A percentile compares a stretch with the other conserved stretches of the same genome.
These are phyloP conservation scores for Corynascus novoguineensis DNA, from an alignment of 495 filamentous ascomycete species.

Conservation along the genomic window DNA sequence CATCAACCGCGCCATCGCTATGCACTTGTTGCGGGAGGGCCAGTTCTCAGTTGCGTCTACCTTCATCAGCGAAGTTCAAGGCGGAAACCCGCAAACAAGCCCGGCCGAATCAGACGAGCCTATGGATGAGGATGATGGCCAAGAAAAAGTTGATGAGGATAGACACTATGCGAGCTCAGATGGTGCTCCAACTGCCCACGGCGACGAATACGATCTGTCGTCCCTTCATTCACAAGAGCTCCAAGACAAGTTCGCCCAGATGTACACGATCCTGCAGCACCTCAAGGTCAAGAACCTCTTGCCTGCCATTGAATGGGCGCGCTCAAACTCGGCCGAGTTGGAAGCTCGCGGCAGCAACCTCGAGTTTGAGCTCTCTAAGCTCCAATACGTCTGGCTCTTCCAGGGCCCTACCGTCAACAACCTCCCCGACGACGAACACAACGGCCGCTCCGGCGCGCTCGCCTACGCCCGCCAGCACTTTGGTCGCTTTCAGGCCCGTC, in stretches of 20 bases:
- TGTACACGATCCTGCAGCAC: slow-evolving; percentile 84
- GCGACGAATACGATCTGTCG: slow-evolving; percentile 41
- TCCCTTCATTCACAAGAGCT: slow-evolving; percentile 60
- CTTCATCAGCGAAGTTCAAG: slow-evolving; percentile 62
- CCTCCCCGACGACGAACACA: slow-evolving; percentile 38
- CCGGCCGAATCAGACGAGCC: slow-evolving; percentile 15
- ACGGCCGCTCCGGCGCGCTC: slow-evolving; percentile 51
- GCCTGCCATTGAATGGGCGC: slow-evolving; percentile 84
- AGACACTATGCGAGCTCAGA: slow-evolving; percentile 9
- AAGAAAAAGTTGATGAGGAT: slow-evolving; percentile 27
- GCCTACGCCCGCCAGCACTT: slow-evolving; percentile 67
- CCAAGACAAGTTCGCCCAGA: slow-evolving; percentile 73
- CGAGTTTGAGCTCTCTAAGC: slow-evolving; percentile 84
- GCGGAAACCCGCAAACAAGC: slow-evolving; percentile 16
- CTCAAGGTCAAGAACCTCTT: slow-evolving; percentile 66
- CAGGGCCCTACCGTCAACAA: slow-evolving; percentile 42
- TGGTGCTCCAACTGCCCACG: slow-evolving; percentile 6
- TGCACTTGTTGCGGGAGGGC: slow-evolving; percentile 93
- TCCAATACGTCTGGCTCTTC: slow-evolving; percentile 85
- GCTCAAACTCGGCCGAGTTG: slow-evolving; percentile 59
- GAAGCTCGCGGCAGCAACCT: slow-evolving; percentile 84
- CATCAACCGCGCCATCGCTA: slow-evolving; percentile 87
- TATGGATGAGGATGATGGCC: slow-evolving; percentile 32
- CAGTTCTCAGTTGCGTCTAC: slow-evolving; percentile 81
- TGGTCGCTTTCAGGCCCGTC: slow-evolving; percentile 50